These are phyloP conservation scores for Neonectria punicea DNA, from an alignment of 2,329 filamentous ascomycete genomes.

Conservation along the genomic window DNA sequence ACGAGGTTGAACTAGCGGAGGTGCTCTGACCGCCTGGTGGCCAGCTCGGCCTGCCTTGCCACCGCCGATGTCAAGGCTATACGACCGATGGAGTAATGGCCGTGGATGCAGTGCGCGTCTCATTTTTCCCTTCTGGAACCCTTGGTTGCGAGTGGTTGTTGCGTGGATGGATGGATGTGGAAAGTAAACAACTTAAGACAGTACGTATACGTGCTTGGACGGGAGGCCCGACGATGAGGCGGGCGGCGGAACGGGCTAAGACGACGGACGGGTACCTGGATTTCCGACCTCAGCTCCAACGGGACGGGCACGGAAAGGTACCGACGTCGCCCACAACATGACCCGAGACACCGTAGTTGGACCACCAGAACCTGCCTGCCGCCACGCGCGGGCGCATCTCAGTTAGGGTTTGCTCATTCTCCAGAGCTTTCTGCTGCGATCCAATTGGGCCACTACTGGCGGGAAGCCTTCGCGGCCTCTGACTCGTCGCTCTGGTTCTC, in stretches of 20 bases:
- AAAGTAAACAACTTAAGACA: not conserved
- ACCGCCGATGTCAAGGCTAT: slow-evolving; percentile 2
- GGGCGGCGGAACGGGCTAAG: slow-evolving; percentile 5
- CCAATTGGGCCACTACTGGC: too few relatives aligned
- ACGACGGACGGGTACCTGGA: slow-evolving; percentile 27
- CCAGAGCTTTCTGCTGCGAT: not conserved
- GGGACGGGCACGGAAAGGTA: not conserved
- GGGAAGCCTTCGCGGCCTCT: not conserved
- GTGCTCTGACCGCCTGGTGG: slow-evolving; percentile 14
- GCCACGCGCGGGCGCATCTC: slow-evolving; percentile 6
- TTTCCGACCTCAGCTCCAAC: slow-evolving; percentile 17
- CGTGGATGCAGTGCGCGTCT: not conserved
- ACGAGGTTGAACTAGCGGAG: slow-evolving; percentile 18
- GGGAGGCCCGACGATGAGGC: slow-evolving; percentile 14
- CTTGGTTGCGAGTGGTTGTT: not conserved
- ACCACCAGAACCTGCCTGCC: slow-evolving; percentile 6
- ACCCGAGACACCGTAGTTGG: slow-evolving; percentile 2
- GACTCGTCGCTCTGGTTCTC: not conserved
- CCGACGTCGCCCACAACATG: not conserved
- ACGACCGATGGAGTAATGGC: slow-evolving; percentile 13
- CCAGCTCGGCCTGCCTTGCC: slow-evolving; percentile 8
- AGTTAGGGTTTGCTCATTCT: too few relatives aligned
- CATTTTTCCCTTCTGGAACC: not conserved
- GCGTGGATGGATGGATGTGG: slow-evolving; percentile 1
- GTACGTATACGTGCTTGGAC: slow-evolving; percentile 7